Evolutionary conservation across 2,329 filamentous ascomycete genomes (phyloP).

Genomic region (Cercospora brassicicola): DNA sequence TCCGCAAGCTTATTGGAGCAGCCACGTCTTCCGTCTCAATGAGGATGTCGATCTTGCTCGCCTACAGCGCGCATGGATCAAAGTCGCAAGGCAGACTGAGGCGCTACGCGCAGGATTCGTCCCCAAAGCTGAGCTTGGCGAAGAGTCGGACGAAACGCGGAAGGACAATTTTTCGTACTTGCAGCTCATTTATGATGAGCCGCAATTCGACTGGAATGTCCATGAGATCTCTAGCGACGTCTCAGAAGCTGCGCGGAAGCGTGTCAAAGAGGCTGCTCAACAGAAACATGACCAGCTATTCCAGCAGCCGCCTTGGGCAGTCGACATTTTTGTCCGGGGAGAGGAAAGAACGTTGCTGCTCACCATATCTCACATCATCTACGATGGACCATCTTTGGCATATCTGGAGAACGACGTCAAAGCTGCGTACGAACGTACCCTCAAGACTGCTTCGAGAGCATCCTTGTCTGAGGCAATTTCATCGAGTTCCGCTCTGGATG

Average conservation of each 20-base stretch:
- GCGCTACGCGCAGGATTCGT: conserved; percentile 22
- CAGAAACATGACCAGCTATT: conserved; percentile 17
- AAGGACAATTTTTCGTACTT: conserved; percentile 15
- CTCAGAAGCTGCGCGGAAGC: conserved; percentile 6
- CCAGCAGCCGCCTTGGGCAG: conserved; percentile 19
- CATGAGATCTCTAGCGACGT: neutral
- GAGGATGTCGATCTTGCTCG: conserved; percentile 11
- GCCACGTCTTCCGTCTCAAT: conserved; percentile 17
- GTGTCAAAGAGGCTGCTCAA: conserved; percentile 10
- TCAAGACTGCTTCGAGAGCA: conserved; percentile 1
- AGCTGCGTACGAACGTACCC: conserved; percentile 8
- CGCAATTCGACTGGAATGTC: conserved; percentile 9
- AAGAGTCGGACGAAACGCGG: neutral
- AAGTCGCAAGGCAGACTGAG: conserved; percentile 17
- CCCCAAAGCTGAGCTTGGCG: conserved; percentile 13
- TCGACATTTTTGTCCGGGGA: conserved; percentile 12
- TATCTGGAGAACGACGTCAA: conserved; percentile 13
- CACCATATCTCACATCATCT: conserved; percentile 21
- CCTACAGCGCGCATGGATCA: conserved; percentile 17
- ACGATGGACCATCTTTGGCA: conserved; percentile 16
- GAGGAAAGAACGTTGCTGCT: conserved; percentile 14
- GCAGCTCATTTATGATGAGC: conserved; percentile 21
- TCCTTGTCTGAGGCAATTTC: conserved; percentile 14
- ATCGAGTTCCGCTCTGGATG: conserved; percentile 15
- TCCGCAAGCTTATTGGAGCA: conserved; percentile 21